These are phyloP conservation scores for Puccinia polysora DNA, from an alignment of 1,284 basidiomycete genomes.

Conservation along the genomic window DNA sequence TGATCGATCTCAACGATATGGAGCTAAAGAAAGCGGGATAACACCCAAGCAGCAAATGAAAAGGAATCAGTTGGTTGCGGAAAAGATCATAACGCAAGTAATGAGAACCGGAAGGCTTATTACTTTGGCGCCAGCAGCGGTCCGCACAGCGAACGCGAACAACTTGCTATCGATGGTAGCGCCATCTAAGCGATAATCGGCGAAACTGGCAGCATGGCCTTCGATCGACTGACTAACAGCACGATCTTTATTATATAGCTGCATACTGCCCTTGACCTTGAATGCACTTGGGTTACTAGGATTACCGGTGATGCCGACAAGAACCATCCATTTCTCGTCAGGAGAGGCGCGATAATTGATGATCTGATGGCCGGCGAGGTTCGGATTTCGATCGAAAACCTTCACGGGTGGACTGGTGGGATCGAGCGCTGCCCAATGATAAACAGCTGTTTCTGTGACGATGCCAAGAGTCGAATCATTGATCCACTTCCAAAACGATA, in stretches of 20 bases:
- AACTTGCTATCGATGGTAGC: constrained; percentile 78
- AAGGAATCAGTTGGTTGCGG: neutral
- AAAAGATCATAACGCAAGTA: too few relatives aligned
- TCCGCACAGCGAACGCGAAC: constrained; percentile 92
- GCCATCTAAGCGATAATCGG: constrained; percentile 83
- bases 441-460: constrained; percentile 90
- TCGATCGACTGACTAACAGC: constrained; percentile 98
- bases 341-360: constrained; percentile 92
- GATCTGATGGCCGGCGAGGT: constrained; percentile 90
- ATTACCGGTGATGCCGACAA: constrained; percentile 94
- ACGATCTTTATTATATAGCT: constrained; percentile 83
- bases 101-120: constrained; percentile 24
- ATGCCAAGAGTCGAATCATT: constrained; percentile 84
- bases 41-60: neutral
- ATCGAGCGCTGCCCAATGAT: constrained; percentile 67
- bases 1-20: constrained; percentile 99
- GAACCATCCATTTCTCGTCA: constrained; percentile 96
- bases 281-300: constrained; percentile 84
- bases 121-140: constrained; percentile 93
- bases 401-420: constrained; percentile 71
- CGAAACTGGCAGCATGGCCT: constrained; percentile 95
- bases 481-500: constrained; percentile 99
- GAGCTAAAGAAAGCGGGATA: constrained; percentile 60
- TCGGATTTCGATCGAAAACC: constrained; percentile 93
- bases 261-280: constrained; percentile 96